phyloP scores from a whole-genome alignment of 2,329 filamentous ascomycete species.

The Neophaeococcomyces mojaviensis region DNA sequence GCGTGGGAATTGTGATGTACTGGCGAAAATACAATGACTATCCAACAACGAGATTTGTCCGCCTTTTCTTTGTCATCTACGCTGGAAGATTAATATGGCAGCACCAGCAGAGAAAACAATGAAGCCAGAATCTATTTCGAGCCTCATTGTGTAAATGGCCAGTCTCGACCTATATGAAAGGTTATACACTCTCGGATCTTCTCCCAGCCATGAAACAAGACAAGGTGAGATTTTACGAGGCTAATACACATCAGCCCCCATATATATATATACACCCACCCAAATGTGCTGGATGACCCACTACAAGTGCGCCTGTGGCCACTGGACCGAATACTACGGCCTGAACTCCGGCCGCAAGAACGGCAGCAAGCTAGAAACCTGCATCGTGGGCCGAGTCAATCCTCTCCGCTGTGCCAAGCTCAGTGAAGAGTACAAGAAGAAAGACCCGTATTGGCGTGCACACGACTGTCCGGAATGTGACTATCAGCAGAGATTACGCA shows the following conservation, averaged over 20 bases:
- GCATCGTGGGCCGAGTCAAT: neutral
- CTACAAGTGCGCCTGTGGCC: conserved; percentile 2
- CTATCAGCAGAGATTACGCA: neutral
- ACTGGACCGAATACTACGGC: neutral
- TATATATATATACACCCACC: neutral
- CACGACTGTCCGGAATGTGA: conserved; percentile 3
- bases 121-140: neutral
- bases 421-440: neutral
- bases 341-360: neutral
- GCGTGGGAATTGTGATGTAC: neutral
- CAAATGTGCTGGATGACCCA: conserved; percentile 2
- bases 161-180: neutral
- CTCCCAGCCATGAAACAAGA: neutral
- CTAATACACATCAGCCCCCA: neutral
- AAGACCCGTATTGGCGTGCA: neutral
- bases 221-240: neutral
- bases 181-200: too few species aligned
- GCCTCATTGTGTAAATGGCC: neutral
- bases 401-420: conserved; percentile 1
- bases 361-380: neutral
- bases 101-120: neutral
- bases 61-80: neutral
- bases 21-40: neutral
- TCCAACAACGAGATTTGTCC: neutral
- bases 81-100: neutral